Evolutionary conservation across 169 alveolate species (phyloP).

Genomic region (Perkinsus olseni): DNA sequence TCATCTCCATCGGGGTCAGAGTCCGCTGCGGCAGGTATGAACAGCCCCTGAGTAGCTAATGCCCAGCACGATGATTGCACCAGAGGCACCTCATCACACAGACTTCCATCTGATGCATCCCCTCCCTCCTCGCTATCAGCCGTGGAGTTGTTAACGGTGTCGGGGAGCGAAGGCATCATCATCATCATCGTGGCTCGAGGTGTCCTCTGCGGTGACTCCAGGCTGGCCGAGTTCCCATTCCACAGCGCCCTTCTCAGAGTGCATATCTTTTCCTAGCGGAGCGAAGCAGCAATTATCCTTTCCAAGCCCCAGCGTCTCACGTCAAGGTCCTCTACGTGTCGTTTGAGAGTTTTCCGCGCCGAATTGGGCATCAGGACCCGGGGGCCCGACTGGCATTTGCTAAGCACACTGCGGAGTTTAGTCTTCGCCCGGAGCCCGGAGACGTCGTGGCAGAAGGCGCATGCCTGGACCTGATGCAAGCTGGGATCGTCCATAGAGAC

Average conservation of each 20-base stretch:
- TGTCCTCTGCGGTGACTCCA: neutral
- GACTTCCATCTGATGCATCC: no score
- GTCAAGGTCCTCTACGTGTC: neutral
- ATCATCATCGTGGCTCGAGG: neutral
- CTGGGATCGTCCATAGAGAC: neutral
- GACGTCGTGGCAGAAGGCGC: neutral
- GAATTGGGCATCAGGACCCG: neutral
- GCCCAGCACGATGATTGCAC: no score
- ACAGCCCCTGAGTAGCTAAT: no score
- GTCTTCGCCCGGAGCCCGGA: neutral
- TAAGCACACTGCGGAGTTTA: neutral
- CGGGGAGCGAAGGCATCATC: neutral
- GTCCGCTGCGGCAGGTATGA: no score
- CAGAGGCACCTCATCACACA: no score
- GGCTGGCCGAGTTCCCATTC: neutral
- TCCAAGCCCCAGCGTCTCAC: neutral
- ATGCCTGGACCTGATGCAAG: neutral
- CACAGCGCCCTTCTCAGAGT: neutral
- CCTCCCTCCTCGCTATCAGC: neutral
- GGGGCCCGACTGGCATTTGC: neutral
- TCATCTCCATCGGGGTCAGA: no score
- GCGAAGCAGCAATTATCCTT: neutral
- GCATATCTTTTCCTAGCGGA: neutral
- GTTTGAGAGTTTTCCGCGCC: neutral
- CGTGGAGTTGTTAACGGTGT: neutral